Base-by-base conservation (phyloP, 169 alveolate genomes). In the Eimeria acervulina region DNA sequence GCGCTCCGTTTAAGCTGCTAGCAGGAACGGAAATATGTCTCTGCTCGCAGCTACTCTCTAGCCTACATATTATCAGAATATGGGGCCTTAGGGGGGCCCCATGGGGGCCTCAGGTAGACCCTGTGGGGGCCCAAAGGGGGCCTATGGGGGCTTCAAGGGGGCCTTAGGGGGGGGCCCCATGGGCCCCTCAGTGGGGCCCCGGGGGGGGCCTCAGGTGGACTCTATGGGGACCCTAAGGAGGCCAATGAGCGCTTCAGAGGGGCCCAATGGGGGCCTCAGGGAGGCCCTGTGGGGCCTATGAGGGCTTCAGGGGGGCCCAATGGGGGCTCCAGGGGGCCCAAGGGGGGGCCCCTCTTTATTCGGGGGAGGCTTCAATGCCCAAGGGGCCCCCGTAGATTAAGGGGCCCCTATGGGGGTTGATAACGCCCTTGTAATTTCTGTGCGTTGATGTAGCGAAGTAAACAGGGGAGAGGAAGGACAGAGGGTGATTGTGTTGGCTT, bases 81-180 rank as follows among this genome's bases (percentile, higher is more conserved):
- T 36, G 80, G 80, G 23, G 10, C 80, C 55, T 12, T 47, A n/a
- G 12, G 55, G 80, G 80, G 80, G 7, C 40, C 80, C 80, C 13
- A 68, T n/a, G 80, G 44, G 74, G 74, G 38, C 33, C 74, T 28
- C 74, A 6, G 40, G 80, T 2, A 40, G 80, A 28, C 40, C 80
- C 40, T 33, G 2, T n/a, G 80, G 80, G 80, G 80, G 74, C 31
- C 74, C 74, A 7, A 23, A 23, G 74, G 74, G 74, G 8, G 8
- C n/a, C 8, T 63, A 23, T n/a, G 74, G 74, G 74, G 74, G 36
- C 74, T 23, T 23, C 74, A 23, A 3, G 74, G 74, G 74, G n/a
- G 8, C 74, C 74, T n/a, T n/a, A 12, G 80, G 80, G 80, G 80
- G 80, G 47, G 47, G 44, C 80, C 42, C 80, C n/a, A n/a, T n/a